phyloP scores from a whole-genome alignment of 257 asterid species.

The Gardenia jasminoides region DNA sequence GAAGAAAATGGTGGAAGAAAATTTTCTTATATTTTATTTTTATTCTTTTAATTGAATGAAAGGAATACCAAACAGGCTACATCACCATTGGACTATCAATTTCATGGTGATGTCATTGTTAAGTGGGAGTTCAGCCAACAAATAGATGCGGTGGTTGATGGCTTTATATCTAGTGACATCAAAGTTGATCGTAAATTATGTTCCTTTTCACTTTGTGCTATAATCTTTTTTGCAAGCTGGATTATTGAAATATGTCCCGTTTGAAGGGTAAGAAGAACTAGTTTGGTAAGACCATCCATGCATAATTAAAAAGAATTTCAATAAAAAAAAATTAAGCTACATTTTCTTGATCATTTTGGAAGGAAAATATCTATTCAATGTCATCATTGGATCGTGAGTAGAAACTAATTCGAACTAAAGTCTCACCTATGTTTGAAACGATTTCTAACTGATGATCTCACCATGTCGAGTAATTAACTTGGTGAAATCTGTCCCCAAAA shows the following conservation, averaged over 20 bases:
- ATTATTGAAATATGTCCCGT: neutral
- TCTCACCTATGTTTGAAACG: neutral
- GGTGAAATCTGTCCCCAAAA: neutral
- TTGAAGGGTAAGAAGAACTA: neutral
- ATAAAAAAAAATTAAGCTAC: neutral
- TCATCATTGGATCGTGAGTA: neutral
- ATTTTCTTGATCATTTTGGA: neutral
- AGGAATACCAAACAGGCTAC: neutral
- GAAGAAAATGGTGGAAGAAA: no score
- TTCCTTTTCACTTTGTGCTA: neutral
- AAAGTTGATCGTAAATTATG: slow-evolving; percentile 1
- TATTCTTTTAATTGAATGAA: no score
- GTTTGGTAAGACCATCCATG: slow-evolving; percentile 8
- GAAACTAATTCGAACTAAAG: neutral
- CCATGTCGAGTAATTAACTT: neutral
- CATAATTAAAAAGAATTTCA: neutral
- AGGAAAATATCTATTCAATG: neutral
- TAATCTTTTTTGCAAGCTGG: neutral
- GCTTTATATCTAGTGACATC: slow-evolving; percentile 6
- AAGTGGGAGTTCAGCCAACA: slow-evolving; percentile 28
- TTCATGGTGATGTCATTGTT: slow-evolving; percentile 16
- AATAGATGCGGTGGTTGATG: slow-evolving; percentile 26
- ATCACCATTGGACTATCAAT: neutral
- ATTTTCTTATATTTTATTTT: no score
- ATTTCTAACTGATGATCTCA: neutral